These are phyloP conservation scores for Aspergillus proliferans DNA, from an alignment of 2,329 filamentous ascomycete species.

Conservation along the genomic window DNA sequence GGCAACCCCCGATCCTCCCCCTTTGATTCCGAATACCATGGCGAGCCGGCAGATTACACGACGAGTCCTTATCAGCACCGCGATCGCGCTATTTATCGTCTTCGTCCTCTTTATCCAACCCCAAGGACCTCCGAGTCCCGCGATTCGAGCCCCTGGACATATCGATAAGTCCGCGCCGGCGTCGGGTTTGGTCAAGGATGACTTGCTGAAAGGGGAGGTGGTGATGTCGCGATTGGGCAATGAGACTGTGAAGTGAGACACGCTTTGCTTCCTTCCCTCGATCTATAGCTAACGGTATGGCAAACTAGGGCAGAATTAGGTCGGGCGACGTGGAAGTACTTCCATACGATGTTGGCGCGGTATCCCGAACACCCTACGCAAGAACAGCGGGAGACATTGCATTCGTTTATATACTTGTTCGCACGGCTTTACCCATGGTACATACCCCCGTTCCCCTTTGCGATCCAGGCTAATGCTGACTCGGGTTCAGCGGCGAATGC, in stretches of 20 bases:
- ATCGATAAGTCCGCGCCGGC: slow-evolving; percentile 24
- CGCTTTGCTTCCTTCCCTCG: slow-evolving; percentile 4
- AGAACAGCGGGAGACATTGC: slow-evolving; percentile 55
- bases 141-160: slow-evolving; percentile 36
- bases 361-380: slow-evolving; percentile 58
- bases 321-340: slow-evolving; percentile 59
- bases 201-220: slow-evolving; percentile 37
- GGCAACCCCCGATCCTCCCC: neutral
- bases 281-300: slow-evolving; percentile 1
- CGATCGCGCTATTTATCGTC: slow-evolving; percentile 27
- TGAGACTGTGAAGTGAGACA: slow-evolving; percentile 41
- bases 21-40: slow-evolving; percentile 16
- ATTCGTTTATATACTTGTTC: slow-evolving; percentile 58
- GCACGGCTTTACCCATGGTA: slow-evolving; percentile 60
- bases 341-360: slow-evolving; percentile 61
- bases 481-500: slow-evolving; percentile 52
- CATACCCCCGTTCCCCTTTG: slow-evolving; percentile 1
- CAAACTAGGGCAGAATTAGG: slow-evolving; percentile 53
- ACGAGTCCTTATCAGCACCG: slow-evolving; percentile 29
- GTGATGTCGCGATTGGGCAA: slow-evolving; percentile 45
- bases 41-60: slow-evolving; percentile 33
- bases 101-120: slow-evolving; percentile 35
- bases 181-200: slow-evolving; percentile 23
- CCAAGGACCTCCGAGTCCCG: slow-evolving; percentile 32
- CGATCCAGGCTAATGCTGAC: neutral